Conservation (phyloP, 805 yeast species). For the Saccharomyces mikatae region DNA sequence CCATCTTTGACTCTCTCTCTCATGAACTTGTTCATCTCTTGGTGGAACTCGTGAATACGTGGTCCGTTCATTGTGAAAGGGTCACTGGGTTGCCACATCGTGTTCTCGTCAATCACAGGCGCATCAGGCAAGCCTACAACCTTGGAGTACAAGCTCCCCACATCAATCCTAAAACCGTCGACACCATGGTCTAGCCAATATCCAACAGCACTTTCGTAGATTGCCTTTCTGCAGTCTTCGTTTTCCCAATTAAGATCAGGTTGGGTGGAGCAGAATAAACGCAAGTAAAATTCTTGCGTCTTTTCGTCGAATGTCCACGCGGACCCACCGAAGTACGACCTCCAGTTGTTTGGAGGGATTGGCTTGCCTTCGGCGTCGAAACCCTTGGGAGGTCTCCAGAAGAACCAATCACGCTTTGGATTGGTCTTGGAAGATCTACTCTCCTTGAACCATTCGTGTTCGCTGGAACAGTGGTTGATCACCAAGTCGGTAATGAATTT, state of each 20-base stretch:
- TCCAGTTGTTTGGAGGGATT: slow-evolving; percentile 56
- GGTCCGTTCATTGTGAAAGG: slow-evolving; percentile 39
- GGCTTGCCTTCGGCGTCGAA: slow-evolving; percentile 41
- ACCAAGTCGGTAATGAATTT: slow-evolving; percentile 47
- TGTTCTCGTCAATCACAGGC: slow-evolving; percentile 37
- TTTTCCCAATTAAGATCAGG: slow-evolving; percentile 60
- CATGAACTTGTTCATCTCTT: slow-evolving; percentile 35
- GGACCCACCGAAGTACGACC: slow-evolving; percentile 42
- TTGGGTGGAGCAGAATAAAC: slow-evolving; percentile 45
- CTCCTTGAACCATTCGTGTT: slow-evolving; percentile 52
- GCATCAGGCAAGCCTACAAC: slow-evolving; percentile 40
- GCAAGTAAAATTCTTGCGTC: slow-evolving; percentile 48
- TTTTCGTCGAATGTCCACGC: slow-evolving; percentile 50
- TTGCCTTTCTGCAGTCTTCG: slow-evolving; percentile 21
- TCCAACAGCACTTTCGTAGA: slow-evolving; percentile 40
- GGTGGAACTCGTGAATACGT: slow-evolving; percentile 49
- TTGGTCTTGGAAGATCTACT: slow-evolving; percentile 43
- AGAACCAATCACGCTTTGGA: slow-evolving; percentile 54
- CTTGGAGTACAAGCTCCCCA: slow-evolving; percentile 47
- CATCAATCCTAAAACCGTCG: slow-evolving; percentile 53
- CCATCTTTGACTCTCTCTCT: slow-evolving; percentile 33
- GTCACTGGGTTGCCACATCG: slow-evolving; percentile 34
- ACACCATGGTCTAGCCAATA: slow-evolving; percentile 50
- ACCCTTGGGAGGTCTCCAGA: slow-evolving; percentile 44
- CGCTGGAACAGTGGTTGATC: slow-evolving; percentile 48